Percentiles rank a stretch among this genome's conserved stretches.
Conservation (phyloP, 257 asterid species). For the Penstemon newberryi region DNA sequence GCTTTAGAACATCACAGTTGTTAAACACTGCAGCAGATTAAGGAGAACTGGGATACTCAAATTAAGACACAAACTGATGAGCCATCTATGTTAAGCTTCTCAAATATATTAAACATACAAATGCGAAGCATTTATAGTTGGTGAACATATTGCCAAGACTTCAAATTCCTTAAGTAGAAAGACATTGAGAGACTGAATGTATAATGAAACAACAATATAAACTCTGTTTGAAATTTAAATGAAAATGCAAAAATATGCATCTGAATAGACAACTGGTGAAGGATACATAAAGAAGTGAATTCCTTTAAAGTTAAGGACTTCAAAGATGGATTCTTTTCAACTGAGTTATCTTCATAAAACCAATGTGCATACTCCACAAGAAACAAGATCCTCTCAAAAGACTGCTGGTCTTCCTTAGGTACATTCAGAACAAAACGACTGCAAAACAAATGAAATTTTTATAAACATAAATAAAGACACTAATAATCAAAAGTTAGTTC, state of each 20-base stretch:
- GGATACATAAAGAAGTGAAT: constrained; percentile 92
- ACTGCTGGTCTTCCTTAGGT: constrained; percentile 96
- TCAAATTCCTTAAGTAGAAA: not conserved
- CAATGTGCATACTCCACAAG: constrained; percentile 98
- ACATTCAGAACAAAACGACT: constrained; percentile 97
- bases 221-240: not conserved
- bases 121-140: constrained; percentile 10
- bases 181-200: not conserved
- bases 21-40: not conserved
- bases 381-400: constrained; percentile 95
- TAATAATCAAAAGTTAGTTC: too few species aligned
- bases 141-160: constrained; percentile 10
- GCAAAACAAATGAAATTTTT: constrained; percentile 32
- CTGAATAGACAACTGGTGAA: constrained; percentile 24
- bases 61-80: constrained; percentile 2
- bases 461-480: not conserved
- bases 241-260: constrained; percentile 14
- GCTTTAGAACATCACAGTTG: too few species aligned
- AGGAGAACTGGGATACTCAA: constrained; percentile 42
- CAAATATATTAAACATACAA: not conserved
- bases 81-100: constrained; percentile 2
- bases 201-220: constrained; percentile 7
- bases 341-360: constrained; percentile 95
- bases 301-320: constrained; percentile 92
- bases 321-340: constrained; percentile 88